Percentiles rank a stretch among this genome's conserved stretches.
These are phyloP conservation scores for Arachis stenosperma DNA, from an alignment of 306 rosid species.

Conservation along the genomic window DNA sequence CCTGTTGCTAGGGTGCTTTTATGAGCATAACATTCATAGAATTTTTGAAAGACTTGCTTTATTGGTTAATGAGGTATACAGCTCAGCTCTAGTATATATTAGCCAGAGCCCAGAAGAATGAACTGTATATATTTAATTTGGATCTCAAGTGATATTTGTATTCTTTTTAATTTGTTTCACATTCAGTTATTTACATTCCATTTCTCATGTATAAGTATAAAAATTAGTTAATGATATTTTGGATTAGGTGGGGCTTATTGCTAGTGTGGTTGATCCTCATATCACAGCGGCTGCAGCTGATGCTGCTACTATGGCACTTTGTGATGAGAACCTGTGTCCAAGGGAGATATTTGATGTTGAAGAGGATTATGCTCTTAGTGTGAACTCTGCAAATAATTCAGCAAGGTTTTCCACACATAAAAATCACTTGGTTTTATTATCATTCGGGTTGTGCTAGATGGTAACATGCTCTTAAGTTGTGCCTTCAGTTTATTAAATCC, in stretches of 20 bases:
- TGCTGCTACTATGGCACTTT: slow-evolving; percentile 75
- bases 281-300: slow-evolving; percentile 85
- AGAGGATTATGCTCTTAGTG: slow-evolving; percentile 50
- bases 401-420: slow-evolving; percentile 57
- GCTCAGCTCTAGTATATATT: slow-evolving; percentile 3
- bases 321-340: slow-evolving; percentile 73
- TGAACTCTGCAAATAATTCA: slow-evolving; percentile 45
- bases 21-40: not conserved
- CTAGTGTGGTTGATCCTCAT: slow-evolving; percentile 80
- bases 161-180: not conserved
- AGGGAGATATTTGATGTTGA: slow-evolving; percentile 74
- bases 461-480: slow-evolving; percentile 31
- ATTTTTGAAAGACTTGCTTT: slow-evolving; percentile 23
- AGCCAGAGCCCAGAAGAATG: not conserved
- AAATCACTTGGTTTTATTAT: slow-evolving; percentile 18
- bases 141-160: slow-evolving; percentile 13
- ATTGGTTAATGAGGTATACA: not conserved
- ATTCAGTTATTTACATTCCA: slow-evolving; percentile 3
- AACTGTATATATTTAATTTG: slow-evolving; percentile 3
- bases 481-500: slow-evolving; percentile 21
- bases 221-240: slow-evolving; percentile 35
- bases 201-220: slow-evolving; percentile 6
- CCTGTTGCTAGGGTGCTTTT: slow-evolving; percentile 18
- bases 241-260: slow-evolving; percentile 75
- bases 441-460: slow-evolving; percentile 29